These are phyloP conservation scores for Fusarium sulawesiense DNA, from an alignment of 2,329 filamentous ascomycete species.

Conservation along the genomic window DNA sequence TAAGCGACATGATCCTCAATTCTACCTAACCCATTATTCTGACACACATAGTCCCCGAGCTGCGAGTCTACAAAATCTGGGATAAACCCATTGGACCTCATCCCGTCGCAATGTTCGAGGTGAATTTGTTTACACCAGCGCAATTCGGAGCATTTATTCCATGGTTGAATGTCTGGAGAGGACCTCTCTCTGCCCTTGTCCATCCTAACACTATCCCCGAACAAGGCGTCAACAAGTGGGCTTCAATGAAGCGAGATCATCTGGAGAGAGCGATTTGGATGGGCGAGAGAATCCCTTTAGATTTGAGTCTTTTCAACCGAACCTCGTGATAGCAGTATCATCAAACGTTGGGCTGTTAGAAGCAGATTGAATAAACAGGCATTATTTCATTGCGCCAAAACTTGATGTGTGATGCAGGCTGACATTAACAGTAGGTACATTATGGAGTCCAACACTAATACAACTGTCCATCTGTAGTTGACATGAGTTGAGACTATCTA, in stretches of 20 bases:
- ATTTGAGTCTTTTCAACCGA: slow-evolving; percentile 49
- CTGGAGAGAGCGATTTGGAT: slow-evolving; percentile 79
- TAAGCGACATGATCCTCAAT: slow-evolving; percentile 50
- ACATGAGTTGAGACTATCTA: not conserved
- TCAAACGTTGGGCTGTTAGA: fast-evolving
- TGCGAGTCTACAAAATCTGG: slow-evolving; percentile 83
- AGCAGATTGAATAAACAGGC: not conserved
- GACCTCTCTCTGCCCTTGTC: slow-evolving; percentile 80
- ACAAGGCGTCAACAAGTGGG: slow-evolving; percentile 47
- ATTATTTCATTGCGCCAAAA: not conserved
- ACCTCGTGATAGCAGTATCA: not conserved
- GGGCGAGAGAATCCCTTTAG: slow-evolving; percentile 73
- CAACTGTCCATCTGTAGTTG: not conserved
- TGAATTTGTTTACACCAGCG: slow-evolving; percentile 85
- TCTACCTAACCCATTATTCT: fast-evolving
- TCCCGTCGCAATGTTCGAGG: slow-evolving; percentile 89
- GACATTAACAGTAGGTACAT: not conserved
- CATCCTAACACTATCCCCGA: slow-evolving; percentile 81
- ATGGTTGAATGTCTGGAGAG: slow-evolving; percentile 85
- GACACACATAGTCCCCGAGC: slow-evolving; percentile 74
- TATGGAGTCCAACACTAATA: too few relatives aligned
- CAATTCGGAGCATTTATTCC: slow-evolving; percentile 91
- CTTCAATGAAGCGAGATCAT: slow-evolving; percentile 65
- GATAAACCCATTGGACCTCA: slow-evolving; percentile 85
- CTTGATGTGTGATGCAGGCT: not conserved